Base-by-base conservation (phyloP, 805 yeast genomes). In the Starmera quercuum region DNA sequence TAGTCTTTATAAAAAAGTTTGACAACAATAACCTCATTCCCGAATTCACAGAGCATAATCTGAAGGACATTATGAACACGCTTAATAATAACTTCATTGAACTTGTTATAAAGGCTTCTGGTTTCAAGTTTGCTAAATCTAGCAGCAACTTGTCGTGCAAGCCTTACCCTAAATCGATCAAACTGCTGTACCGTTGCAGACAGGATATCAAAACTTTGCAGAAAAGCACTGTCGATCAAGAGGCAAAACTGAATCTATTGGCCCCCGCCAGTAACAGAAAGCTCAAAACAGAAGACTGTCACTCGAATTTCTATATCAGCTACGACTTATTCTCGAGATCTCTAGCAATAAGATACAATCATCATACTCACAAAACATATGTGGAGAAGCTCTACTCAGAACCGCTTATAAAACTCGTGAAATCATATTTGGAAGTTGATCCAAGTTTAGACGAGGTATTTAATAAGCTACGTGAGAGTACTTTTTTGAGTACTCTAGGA, bases 121-220 rank as follows among this genome's bases (percentile, higher is more conserved):
- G 52, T 3, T 50, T 40, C 35, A 44, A 45, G 32, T 50, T 49
- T 30, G 42, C 43, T 11, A 49, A 45, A 31, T 34, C 46, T 11
- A 34, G 45, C 20, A 41, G 43, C 9, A 49, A 48, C 25, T 32
- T 43, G 10, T 38, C 49, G 9, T 34, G 38, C 3, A 49, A 42
- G 24, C 47, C 51, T 1, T 38, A 34, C 27, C 50, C 50, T 15
- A 48, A 50, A 25, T 36, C 51, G 8, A 45, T 50, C 36, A 50
- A 50, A 26, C 23, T 49, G 15, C 32, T 50, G 11, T 48, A 35
- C 39, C 45, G 40, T 34, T 48, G 52, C 24, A 50, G 45, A 31
- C 53, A 50, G 36, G 53, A 50, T 31, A 26, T 45, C 12, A 49
- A 43, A 32, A 42, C 54, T 15, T 32, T 39, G 8, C 51, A 49